Percentiles rank a stretch among this genome's conserved stretches.
These are phyloP conservation scores for Phytophthora fragariaefolia DNA, from an alignment of 352 stramenopile species.

Conservation along the genomic window DNA sequence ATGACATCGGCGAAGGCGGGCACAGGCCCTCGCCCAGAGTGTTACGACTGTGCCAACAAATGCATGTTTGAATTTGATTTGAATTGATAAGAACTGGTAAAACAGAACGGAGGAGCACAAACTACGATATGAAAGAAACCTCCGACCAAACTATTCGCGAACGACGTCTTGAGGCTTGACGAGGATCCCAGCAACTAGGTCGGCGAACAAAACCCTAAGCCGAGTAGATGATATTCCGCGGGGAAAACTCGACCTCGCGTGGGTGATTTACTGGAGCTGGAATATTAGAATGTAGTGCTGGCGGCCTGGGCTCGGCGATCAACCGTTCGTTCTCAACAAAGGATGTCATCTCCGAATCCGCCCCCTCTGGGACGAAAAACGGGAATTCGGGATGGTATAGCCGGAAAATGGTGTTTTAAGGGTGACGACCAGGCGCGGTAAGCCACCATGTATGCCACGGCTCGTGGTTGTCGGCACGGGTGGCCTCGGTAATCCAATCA, in stretches of 20 bases:
- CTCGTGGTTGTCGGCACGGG: neutral
- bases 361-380: neutral
- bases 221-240: neutral
- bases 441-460: neutral
- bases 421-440: neutral
- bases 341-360: neutral
- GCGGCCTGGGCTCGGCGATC: neutral
- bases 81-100: neutral
- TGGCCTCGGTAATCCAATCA: neutral
- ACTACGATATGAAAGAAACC: neutral
- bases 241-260: neutral
- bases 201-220: neutral
- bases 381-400: neutral
- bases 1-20: neutral
- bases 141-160: neutral
- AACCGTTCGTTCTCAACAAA: neutral
- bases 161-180: neutral
- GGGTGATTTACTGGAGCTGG: neutral
- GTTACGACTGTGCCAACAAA: neutral
- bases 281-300: neutral
- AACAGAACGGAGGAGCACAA: neutral
- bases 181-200: neutral
- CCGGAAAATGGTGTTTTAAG: neutral
- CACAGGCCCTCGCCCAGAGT: neutral
- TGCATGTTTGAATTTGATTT: neutral